Percentiles rank a stretch among this genome's conserved stretches.
Conservation (phyloP, 1,139 yeast genomes). For the Sugiyamaella novakii region DNA sequence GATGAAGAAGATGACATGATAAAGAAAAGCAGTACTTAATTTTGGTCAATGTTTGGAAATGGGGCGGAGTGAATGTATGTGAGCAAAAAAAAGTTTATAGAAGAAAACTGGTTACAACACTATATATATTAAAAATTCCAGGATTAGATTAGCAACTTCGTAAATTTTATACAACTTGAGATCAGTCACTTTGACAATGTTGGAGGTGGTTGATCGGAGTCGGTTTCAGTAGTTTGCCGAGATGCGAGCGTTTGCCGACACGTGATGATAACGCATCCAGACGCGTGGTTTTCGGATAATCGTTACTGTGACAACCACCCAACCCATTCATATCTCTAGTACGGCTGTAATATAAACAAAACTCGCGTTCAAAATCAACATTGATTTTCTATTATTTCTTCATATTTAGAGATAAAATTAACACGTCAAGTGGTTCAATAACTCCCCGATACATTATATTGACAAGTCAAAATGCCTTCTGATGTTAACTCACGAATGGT, state of each 20-base stretch:
- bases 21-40: neutral
- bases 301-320: conserved; percentile 8
- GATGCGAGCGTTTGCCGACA: conserved; percentile 2
- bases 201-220: too few relatives aligned
- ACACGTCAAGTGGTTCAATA: too few relatives aligned
- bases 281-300: neutral
- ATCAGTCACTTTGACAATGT: neutral
- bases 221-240: too few relatives aligned
- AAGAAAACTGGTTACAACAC: too few relatives aligned
- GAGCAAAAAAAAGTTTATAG: too few relatives aligned
- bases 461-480: neutral
- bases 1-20: conserved; percentile 15
- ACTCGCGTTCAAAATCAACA: too few relatives aligned
- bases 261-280: neutral
- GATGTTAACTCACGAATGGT: conserved; percentile 8
- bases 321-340: neutral
- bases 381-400: too few relatives aligned
- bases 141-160: neutral
- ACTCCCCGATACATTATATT: too few relatives aligned
- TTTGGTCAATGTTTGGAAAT: too few relatives aligned
- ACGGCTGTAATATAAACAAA: conserved; percentile 6
- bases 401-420: too few relatives aligned
- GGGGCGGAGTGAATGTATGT: too few relatives aligned
- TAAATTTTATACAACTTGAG: neutral
- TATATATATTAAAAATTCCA: neutral